Evolutionary conservation across 2,329 filamentous ascomycete species (phyloP).

Genomic region (Claviceps sp.): DNA sequence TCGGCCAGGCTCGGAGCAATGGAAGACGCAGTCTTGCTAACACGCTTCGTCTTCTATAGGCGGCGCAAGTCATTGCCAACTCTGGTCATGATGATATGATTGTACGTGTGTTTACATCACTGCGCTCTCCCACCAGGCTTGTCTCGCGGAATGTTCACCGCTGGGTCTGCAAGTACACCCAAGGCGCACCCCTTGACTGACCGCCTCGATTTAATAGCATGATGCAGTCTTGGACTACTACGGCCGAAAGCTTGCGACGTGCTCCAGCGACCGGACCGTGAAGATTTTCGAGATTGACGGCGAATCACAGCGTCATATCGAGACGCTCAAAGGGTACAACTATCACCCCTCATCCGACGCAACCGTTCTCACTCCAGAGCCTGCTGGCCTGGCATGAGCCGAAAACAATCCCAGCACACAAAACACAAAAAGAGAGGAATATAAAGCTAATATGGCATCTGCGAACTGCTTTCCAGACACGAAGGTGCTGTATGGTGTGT

Average conservation of each 20-base stretch:
- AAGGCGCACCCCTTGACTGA: not conserved
- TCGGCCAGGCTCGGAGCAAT: not conserved
- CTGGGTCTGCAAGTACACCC: not conserved
- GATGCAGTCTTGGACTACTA: slow-evolving; percentile 99
- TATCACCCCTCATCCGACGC: slow-evolving; percentile 16
- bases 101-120: slow-evolving; percentile 45
- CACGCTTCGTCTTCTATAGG: slow-evolving; percentile 14
- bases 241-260: slow-evolving; percentile 87
- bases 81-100: slow-evolving; percentile 93
- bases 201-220: slow-evolving; percentile 43
- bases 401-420: not conserved
- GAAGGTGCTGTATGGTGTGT: slow-evolving; percentile 97
- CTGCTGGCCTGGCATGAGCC: not conserved
- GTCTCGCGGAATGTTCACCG: not conserved
- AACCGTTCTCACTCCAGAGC: too few relatives aligned
- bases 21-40: slow-evolving; percentile 11
- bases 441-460: slow-evolving; percentile 7
- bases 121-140: too few relatives aligned
- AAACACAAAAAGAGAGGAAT: not conserved
- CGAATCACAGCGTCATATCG: slow-evolving; percentile 74
- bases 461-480: slow-evolving; percentile 43
- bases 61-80: slow-evolving; percentile 31
- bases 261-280: slow-evolving; percentile 95
- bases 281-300: slow-evolving; percentile 98
- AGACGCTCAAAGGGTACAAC: slow-evolving; percentile 78